A percentile compares a stretch with the other conserved stretches of the same genome.
These are phyloP conservation scores for Yarrowia galli DNA, from an alignment of 1,139 yeast genomes.

Conservation along the genomic window DNA sequence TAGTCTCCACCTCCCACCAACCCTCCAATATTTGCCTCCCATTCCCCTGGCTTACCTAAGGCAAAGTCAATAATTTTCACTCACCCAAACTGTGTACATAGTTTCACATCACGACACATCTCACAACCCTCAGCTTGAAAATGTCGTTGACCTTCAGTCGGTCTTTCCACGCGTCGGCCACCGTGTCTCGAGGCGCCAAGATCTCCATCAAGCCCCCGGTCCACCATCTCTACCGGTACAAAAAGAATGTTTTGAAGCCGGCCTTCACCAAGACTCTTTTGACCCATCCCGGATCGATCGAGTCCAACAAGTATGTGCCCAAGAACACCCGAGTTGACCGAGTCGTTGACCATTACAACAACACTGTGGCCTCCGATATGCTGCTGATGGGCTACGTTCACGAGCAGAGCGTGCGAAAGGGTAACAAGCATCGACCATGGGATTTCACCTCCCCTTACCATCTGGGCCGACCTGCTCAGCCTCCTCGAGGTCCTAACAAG, in stretches of 20 bases:
- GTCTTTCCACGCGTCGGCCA: slow-evolving; percentile 47
- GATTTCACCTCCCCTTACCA: slow-evolving; percentile 90
- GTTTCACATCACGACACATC: neutral
- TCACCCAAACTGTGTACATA: neutral
- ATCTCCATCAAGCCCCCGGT: slow-evolving; percentile 83
- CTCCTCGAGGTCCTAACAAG: slow-evolving; percentile 54
- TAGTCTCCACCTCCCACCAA: no score
- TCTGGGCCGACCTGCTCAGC: slow-evolving; percentile 70
- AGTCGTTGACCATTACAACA: slow-evolving; percentile 75
- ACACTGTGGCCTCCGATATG: slow-evolving; percentile 77
- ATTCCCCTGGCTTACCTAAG: neutral
- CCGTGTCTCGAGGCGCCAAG: slow-evolving; percentile 59
- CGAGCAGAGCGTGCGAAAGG: slow-evolving; percentile 59
- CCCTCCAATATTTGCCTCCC: neutral
- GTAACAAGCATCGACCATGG: slow-evolving; percentile 83
- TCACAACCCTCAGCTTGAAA: no score
- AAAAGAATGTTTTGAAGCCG: slow-evolving; percentile 66
- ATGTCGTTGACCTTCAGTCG: slow-evolving; percentile 39
- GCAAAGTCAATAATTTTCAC: slow-evolving; percentile 35
- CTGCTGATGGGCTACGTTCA: slow-evolving; percentile 80
- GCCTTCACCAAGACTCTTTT: slow-evolving; percentile 69
- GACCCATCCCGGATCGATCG: slow-evolving; percentile 58
- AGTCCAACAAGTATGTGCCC: slow-evolving; percentile 76
- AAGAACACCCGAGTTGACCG: slow-evolving; percentile 77
- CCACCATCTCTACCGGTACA: slow-evolving; percentile 82